Percentiles rank a stretch among this genome's conserved stretches.
Evolutionary conservation across 768 basidiomycete genomes (phyloP).

Genomic region (Boletus sp.): DNA sequence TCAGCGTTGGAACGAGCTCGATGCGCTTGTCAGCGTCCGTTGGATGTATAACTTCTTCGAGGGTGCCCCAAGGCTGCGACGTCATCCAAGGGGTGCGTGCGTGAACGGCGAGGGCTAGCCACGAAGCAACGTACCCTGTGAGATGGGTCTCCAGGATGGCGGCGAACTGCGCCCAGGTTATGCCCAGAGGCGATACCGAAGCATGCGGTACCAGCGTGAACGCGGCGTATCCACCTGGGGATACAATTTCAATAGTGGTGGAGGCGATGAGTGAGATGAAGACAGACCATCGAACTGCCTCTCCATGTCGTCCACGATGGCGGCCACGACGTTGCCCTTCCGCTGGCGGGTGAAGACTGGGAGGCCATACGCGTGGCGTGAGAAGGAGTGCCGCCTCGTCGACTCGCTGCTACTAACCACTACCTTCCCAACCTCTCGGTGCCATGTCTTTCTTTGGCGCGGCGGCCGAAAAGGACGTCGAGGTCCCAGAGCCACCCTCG

Average conservation of each 20-base stretch:
- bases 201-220: conserved; percentile 24
- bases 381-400: neutral
- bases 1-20: too few relatives aligned
- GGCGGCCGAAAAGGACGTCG: conserved; percentile 68
- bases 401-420: neutral
- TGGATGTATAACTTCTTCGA: too few relatives aligned
- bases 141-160: neutral
- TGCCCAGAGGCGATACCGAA: conserved; percentile 16
- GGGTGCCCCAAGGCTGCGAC: too few relatives aligned
- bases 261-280: neutral
- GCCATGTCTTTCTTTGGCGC: conserved; percentile 44
- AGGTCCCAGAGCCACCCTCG: conserved; percentile 73
- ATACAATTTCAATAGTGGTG: neutral
- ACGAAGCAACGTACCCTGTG: neutral
- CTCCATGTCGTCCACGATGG: neutral
- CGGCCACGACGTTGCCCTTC: neutral
- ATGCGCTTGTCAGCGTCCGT: too few relatives aligned
- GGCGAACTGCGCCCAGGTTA: neutral
- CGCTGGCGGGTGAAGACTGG: too few relatives aligned
- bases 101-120: neutral
- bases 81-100: neutral
- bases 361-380: conserved; percentile 20
- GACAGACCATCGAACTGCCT: neutral
- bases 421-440: neutral
- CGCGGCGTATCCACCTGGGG: conserved; percentile 15